Conservation (phyloP, 169 alveolate genomes). For the Plasmodium fragile region DNA sequence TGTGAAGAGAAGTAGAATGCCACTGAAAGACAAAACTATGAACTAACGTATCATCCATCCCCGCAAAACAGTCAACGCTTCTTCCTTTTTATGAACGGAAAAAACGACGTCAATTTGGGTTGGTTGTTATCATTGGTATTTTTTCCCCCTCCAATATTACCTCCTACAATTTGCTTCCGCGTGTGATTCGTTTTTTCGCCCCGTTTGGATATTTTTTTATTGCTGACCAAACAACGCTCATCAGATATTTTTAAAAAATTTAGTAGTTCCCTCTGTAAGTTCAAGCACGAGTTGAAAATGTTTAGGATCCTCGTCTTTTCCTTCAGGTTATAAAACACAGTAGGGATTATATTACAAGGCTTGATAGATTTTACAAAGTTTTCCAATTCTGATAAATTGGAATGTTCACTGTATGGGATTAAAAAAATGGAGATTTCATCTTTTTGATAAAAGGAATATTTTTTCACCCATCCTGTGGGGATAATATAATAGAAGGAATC, state of each 20-base stretch:
- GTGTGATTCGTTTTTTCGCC: neutral
- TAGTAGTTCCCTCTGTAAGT: slow-evolving; percentile 24
- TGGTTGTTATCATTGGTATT: slow-evolving; percentile 16
- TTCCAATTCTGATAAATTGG: slow-evolving; percentile 50
- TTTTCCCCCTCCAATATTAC: slow-evolving; percentile 13
- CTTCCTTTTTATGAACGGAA: slow-evolving; percentile 41
- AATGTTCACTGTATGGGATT: slow-evolving; percentile 76
- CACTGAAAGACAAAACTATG: neutral
- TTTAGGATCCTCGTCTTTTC: slow-evolving; percentile 34
- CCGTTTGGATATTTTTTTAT: slow-evolving; percentile 29
- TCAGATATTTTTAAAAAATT: slow-evolving; percentile 30
- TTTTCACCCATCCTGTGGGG: slow-evolving; percentile 77
- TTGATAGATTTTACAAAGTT: slow-evolving; percentile 53
- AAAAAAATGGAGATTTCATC: slow-evolving; percentile 53
- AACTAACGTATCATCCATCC: neutral
- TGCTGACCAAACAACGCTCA: neutral
- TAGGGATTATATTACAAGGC: slow-evolving; percentile 69
- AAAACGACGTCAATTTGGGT: slow-evolving; percentile 40
- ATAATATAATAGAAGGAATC: slow-evolving; percentile 68
- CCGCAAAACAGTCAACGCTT: neutral
- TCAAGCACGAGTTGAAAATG: slow-evolving; percentile 37
- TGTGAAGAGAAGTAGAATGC: neutral
- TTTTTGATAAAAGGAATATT: slow-evolving; percentile 47
- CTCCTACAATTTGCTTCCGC: neutral
- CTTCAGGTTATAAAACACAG: slow-evolving; percentile 53